These are phyloP conservation scores for Neonectria coccinea DNA, from an alignment of 2,329 filamentous ascomycete genomes.

Conservation along the genomic window DNA sequence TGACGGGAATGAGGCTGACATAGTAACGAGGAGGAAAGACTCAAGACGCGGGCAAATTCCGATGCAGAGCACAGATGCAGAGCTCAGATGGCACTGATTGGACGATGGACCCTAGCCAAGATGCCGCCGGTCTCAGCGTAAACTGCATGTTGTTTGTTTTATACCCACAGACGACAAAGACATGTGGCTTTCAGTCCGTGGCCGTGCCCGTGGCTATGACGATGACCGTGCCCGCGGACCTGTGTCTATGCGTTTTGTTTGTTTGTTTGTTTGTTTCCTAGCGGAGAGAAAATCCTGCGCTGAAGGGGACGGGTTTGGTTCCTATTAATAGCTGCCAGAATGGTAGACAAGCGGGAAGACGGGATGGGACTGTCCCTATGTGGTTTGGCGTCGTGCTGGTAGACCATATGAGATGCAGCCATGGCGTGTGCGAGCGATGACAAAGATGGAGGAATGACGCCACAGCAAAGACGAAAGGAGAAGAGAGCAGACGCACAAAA, in stretches of 20 bases:
- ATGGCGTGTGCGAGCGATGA: slow-evolving; percentile 2
- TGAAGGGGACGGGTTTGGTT: neutral
- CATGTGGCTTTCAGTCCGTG: slow-evolving; percentile 4
- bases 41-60: neutral
- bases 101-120: neutral
- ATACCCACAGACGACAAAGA: slow-evolving; percentile 14
- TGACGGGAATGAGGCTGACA: slow-evolving; percentile 9
- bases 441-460: neutral
- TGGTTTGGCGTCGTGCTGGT: neutral
- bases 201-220: neutral
- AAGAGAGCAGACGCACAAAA: slow-evolving; percentile 10
- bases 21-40: neutral
- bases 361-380: slow-evolving; percentile 22
- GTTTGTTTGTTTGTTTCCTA: neutral
- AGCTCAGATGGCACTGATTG: slow-evolving; percentile 1
- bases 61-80: neutral
- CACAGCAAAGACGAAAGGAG: neutral
- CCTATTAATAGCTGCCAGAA: too few species aligned
- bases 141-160: slow-evolving; percentile 10
- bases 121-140: neutral
- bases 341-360: slow-evolving; percentile 1
- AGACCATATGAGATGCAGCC: neutral
- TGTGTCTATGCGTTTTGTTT: neutral
- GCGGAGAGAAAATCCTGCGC: neutral
- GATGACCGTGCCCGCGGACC: neutral